Base-by-base conservation (phyloP, 768 basidiomycete genomes). In the Amanita jacksonii region DNA sequence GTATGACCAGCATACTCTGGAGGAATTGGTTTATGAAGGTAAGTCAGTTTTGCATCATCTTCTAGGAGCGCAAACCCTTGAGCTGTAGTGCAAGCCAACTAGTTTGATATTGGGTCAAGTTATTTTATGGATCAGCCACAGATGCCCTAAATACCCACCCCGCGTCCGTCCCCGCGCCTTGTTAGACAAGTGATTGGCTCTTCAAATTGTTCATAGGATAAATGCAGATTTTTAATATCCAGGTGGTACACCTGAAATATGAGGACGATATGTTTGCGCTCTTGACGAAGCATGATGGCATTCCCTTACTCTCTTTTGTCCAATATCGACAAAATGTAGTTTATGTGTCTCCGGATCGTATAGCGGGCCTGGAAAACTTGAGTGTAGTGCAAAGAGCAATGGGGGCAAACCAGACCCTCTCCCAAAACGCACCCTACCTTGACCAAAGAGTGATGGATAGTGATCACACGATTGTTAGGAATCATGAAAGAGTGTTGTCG, bases 311-410 rank as follows among this genome's bases (percentile, higher is more conserved):
- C 74, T 76, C 47, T 67, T 64, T 49, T 72, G 68, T 25, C 62
- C 57, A 38, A 83, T 83, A 54, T 85, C 81, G 36, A 84, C 77
- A 57, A 85, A 83, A 59, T 84, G 81, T 28, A 84, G 55, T 19
- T 63, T 68, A 8, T 65, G 66, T 1, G 73, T 74, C 35, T 50
- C 53, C 9, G 71, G 59, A 49, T 84, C 81, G 54, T 79, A 83
- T 10, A 84, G 46, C 5, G 82, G 81, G 23, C 76, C 79, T 83
- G 19, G 46, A n/a, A n/a, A n/a, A n/a, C n/a, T n/a, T n/a, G n/a
- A n/a, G 45, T 38, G 34, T 23, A 28, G 33, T 36, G 37, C 51
- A 43, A 22, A 10, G 13, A 36, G 42, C 30, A 32, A 36, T 24
- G 31, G 35, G 43, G 43, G 43, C 47, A 32, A 31, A 52, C 12